Percentiles rank a stretch among this genome's conserved stretches.
Evolutionary conservation across 306 rosid species (phyloP).

Genomic region (Fragaria nilgerrensis): DNA sequence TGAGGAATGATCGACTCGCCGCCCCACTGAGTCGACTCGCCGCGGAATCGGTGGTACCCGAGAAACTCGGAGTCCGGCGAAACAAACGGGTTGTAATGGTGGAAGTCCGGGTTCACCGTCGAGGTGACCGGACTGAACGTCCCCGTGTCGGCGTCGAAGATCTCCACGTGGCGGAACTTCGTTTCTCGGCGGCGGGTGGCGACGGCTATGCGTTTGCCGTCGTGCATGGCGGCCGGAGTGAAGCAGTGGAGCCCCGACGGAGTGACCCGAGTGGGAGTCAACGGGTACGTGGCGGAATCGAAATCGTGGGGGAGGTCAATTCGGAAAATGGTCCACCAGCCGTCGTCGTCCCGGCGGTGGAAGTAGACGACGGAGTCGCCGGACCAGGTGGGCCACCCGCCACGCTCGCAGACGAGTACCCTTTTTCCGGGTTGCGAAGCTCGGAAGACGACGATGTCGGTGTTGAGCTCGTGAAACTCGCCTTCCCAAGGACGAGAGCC

Average conservation of each 20-base stretch:
- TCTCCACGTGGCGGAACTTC: conserved; percentile 62
- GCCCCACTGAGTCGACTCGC: conserved; percentile 50
- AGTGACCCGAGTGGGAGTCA: conserved; percentile 47
- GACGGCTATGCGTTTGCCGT: conserved; percentile 49
- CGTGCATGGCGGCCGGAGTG: conserved; percentile 72
- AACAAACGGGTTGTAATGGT: conserved; percentile 84
- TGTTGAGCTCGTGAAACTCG: conserved; percentile 57
- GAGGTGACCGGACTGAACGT: conserved; percentile 49
- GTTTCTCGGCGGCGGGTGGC: conserved; percentile 61
- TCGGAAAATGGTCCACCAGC: conserved; percentile 86
- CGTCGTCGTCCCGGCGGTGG: conserved; percentile 61
- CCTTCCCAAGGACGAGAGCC: conserved; percentile 66
- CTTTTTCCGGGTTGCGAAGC: conserved; percentile 38
- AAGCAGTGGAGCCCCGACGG: conserved; percentile 79
- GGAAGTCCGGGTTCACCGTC: conserved; percentile 45
- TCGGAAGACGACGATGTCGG: conserved; percentile 53
- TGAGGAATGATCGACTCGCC: conserved; percentile 57
- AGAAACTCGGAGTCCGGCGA: conserved; percentile 48
- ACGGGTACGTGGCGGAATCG: neutral
- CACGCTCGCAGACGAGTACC: conserved; percentile 37
- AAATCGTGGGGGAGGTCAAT: conserved; percentile 34
- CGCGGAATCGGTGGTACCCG: conserved; percentile 85
- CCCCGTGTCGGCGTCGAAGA: conserved; percentile 41
- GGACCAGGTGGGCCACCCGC: conserved; percentile 96
- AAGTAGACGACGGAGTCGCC: conserved; percentile 59